Conservation (phyloP, 2,329 filamentous ascomycete species). For the Davidsoniella eucalypti region DNA sequence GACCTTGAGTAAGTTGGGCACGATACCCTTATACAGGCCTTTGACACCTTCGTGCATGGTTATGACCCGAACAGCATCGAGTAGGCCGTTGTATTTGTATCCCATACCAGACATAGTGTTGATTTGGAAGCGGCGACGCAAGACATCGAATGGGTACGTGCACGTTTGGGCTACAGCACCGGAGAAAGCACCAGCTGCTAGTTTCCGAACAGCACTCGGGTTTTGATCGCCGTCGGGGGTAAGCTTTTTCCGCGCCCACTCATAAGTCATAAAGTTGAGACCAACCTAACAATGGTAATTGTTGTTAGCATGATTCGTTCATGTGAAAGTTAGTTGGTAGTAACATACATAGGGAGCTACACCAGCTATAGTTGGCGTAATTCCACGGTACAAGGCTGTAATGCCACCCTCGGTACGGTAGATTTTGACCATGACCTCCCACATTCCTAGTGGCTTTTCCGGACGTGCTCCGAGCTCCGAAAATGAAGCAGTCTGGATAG, state of each 20-base stretch:
- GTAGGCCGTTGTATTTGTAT: conserved; percentile 80
- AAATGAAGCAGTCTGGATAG: conserved; percentile 97
- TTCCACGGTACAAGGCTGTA: conserved; percentile 77
- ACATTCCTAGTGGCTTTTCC: conserved; percentile 77
- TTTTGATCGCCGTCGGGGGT: conserved; percentile 80
- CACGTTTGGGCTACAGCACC: conserved; percentile 92
- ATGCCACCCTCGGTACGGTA: conserved; percentile 83
- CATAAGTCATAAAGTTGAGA: conserved; percentile 97
- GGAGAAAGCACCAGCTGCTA: conserved; percentile 82
- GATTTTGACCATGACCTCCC: conserved; percentile 64
- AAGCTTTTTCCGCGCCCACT: conserved; percentile 66
- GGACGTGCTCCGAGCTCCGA: conserved; percentile 49
- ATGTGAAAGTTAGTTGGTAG: neutral
- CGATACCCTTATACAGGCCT: conserved; percentile 89
- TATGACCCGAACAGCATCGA: conserved; percentile 70
- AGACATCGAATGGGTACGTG: conserved; percentile 96
- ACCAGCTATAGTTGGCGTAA: conserved; percentile 82
- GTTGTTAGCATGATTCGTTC: neutral
- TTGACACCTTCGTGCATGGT: conserved; percentile 64
- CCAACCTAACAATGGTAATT: conserved; percentile 49
- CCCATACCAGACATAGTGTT: conserved; percentile 99
- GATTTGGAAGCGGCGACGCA: conserved; percentile 89
- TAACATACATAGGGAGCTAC: conserved; percentile 73
- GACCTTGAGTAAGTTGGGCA: conserved; percentile 90
- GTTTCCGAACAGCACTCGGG: conserved; percentile 61